Evolutionary conservation across 768 basidiomycete species (phyloP).

Genomic region (Lactarius vividus): DNA sequence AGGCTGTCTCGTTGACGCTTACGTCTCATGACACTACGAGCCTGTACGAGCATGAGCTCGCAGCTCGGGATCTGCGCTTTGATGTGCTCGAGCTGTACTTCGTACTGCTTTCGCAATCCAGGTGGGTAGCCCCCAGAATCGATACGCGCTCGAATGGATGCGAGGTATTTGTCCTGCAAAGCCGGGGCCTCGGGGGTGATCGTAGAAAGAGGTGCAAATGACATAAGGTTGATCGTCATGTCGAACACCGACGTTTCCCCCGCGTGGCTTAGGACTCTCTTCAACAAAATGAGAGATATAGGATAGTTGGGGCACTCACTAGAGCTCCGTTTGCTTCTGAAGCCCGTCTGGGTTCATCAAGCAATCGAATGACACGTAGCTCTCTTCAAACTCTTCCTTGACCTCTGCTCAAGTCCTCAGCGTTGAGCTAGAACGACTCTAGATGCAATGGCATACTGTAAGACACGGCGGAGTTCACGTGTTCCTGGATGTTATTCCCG

Average conservation of each 20-base stretch:
- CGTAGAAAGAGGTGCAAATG: constrained; percentile 16
- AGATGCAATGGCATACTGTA: constrained; percentile 15
- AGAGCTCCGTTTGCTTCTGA: constrained; percentile 20
- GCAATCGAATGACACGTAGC: constrained; percentile 17
- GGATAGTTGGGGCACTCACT: constrained; percentile 6
- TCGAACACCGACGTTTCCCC: constrained; percentile 2
- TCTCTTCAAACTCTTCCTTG: constrained; percentile 15
- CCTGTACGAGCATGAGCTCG: constrained; percentile 3
- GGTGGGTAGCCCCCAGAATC: constrained; percentile 6
- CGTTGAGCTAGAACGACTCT: neutral
- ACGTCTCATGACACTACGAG: neutral
- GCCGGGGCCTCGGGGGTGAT: constrained; percentile 8
- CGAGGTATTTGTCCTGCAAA: constrained; percentile 15
- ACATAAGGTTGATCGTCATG: neutral
- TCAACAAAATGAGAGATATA: neutral
- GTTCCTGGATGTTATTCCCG: constrained; percentile 27
- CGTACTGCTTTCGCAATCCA: constrained; percentile 23
- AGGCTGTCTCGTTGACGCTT: constrained; percentile 1
- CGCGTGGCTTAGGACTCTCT: neutral
- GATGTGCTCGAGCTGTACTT: constrained; percentile 19
- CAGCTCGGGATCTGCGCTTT: constrained; percentile 11
- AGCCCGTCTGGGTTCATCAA: constrained; percentile 10
- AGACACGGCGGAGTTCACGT: neutral
- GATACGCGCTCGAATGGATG: constrained; percentile 11
- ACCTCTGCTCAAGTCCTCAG: constrained; percentile 14